Percentiles rank a stretch among this genome's conserved stretches.
Conservation (phyloP, 495 filamentous ascomycete species). For the Aspergillus kassunensis region DNA sequence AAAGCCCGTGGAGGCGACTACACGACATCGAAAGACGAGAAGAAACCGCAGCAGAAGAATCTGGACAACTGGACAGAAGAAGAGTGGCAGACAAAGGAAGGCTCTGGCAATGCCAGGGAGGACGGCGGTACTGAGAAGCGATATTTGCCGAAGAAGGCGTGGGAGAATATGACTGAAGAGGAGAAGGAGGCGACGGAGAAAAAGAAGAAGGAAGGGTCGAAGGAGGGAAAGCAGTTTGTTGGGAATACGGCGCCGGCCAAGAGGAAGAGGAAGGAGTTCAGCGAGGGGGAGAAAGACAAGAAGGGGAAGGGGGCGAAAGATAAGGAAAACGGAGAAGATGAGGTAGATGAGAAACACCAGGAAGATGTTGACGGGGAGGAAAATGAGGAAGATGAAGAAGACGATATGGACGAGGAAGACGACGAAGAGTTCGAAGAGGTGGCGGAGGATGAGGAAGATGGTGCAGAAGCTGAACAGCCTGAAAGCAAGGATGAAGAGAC, state of each 20-base stretch:
- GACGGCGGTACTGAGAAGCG: slow-evolving; percentile 43
- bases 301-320: slow-evolving; percentile 8
- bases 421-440: slow-evolving; percentile 18
- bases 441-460: slow-evolving; percentile 13
- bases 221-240: slow-evolving; percentile 44
- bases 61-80: slow-evolving; percentile 44
- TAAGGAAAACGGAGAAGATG: background rate
- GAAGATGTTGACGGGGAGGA: slow-evolving; percentile 4
- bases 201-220: slow-evolving; percentile 40
- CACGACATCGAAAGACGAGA: slow-evolving; percentile 39
- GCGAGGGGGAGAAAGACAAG: slow-evolving; percentile 19
- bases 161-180: slow-evolving; percentile 43
- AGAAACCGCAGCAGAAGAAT: slow-evolving; percentile 39
- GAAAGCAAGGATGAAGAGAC: slow-evolving; percentile 10
- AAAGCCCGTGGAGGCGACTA: slow-evolving; percentile 49
- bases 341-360: background rate
- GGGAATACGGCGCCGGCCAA: slow-evolving; percentile 39
- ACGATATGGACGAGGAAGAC: slow-evolving; percentile 3
- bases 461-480: too few species aligned
- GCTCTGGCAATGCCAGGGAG: slow-evolving; percentile 38
- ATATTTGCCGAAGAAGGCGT: slow-evolving; percentile 47
- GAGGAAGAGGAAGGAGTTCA: slow-evolving; percentile 26
- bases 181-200: slow-evolving; percentile 44
- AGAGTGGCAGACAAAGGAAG: slow-evolving; percentile 51
- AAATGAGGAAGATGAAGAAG: background rate